phyloP scores from a whole-genome alignment of 495 filamentous ascomycete species.

The Sabuloglossum arenarium region DNA sequence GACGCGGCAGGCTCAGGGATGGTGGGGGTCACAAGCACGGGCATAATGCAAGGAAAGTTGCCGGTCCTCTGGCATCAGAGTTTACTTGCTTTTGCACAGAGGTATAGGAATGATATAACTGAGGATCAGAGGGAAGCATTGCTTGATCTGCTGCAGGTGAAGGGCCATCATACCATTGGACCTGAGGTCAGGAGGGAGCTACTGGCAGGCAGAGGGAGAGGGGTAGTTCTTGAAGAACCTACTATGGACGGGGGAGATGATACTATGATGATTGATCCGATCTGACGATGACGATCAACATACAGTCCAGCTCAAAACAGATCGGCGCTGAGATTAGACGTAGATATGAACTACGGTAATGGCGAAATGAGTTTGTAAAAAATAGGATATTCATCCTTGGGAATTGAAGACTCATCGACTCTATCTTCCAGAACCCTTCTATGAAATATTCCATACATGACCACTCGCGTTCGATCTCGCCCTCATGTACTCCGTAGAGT shows the following conservation, averaged over 20 bases:
- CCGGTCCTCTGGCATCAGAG: conserved; percentile 85
- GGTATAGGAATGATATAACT: conserved; percentile 82
- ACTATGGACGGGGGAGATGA: conserved; percentile 56
- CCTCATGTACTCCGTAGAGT: no score
- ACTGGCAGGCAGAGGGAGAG: conserved; percentile 71
- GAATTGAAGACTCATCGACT: no score
- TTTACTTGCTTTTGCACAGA: conserved; percentile 74
- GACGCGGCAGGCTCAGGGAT: conserved; percentile 24
- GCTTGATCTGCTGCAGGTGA: conserved; percentile 66
- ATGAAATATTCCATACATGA: no score
- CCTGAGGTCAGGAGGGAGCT: conserved; percentile 84
- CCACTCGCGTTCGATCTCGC: no score
- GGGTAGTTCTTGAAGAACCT: conserved; percentile 43
- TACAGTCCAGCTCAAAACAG: no score
- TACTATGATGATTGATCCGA: conserved; percentile 55
- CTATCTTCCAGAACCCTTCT: no score
- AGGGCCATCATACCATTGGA: conserved; percentile 74
- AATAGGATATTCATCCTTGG: no score
- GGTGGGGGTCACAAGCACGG: conserved; percentile 20
- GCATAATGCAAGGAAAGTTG: conserved; percentile 23
- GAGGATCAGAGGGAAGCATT: conserved; percentile 87
- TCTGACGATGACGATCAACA: background rate
- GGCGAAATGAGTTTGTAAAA: no score
- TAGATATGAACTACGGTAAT: no score
- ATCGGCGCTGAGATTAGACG: no score